These are phyloP conservation scores for Arachnomyces sp. DNA, from an alignment of 2,329 filamentous ascomycete species.

Conservation along the genomic window DNA sequence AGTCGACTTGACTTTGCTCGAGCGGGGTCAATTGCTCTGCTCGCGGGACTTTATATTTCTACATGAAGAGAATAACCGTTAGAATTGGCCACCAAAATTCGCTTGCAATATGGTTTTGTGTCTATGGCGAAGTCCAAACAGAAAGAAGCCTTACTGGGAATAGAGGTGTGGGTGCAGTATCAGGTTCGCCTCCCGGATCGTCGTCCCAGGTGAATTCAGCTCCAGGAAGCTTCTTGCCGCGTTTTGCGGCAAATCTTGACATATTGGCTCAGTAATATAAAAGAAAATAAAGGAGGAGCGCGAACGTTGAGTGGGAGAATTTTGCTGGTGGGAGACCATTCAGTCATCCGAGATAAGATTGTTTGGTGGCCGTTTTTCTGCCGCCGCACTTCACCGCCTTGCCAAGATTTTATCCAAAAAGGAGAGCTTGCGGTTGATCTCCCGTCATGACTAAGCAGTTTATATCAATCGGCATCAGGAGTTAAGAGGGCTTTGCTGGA, in stretches of 20 bases:
- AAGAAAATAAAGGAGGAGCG: too few species aligned
- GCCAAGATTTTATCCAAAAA: not conserved
- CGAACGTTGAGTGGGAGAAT: too few species aligned
- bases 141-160: slow-evolving; percentile 34
- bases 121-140: not conserved
- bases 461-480: too few species aligned
- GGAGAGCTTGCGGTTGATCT: slow-evolving; percentile 2
- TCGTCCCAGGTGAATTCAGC: slow-evolving; percentile 35
- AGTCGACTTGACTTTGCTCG: slow-evolving; percentile 42
- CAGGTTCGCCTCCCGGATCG: slow-evolving; percentile 31
- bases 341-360: slow-evolving; percentile 13
- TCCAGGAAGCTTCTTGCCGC: slow-evolving; percentile 31
- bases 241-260: slow-evolving; percentile 33
- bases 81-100: not conserved
- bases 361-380: slow-evolving; percentile 2
- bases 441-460: too few species aligned
- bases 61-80: not conserved
- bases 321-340: not conserved
- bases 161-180: slow-evolving; percentile 38
- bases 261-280: slow-evolving; percentile 14
- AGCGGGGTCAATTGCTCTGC: slow-evolving; percentile 24
- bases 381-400: slow-evolving; percentile 17
- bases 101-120: not conserved
- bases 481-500: too few species aligned
- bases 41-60: slow-evolving; percentile 32